phyloP scores from a whole-genome alignment of 768 basidiomycete species.

The Mycena vitilis region DNA sequence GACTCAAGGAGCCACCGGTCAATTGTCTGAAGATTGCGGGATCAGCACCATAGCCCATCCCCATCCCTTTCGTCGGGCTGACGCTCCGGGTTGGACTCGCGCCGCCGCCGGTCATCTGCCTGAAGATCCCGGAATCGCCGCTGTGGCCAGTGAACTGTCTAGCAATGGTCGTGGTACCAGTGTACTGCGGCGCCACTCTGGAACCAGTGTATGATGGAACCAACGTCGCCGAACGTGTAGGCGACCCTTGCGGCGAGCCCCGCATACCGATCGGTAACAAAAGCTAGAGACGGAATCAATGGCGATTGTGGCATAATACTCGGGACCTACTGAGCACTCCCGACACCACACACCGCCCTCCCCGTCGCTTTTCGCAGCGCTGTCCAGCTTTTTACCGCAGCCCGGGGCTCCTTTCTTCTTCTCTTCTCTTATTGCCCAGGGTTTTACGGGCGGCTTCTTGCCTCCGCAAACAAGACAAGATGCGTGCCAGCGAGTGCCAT shows the following conservation, averaged over 20 bases:
- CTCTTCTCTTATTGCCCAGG: constrained; percentile 53
- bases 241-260: constrained; percentile 63
- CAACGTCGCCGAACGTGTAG: constrained; percentile 58
- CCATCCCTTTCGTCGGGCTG: constrained; percentile 79
- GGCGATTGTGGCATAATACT: neutral
- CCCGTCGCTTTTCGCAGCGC: constrained; percentile 79
- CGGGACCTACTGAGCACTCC: constrained; percentile 76
- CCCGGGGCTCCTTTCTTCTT: constrained; percentile 72
- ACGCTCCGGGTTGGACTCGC: constrained; percentile 55
- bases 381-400: constrained; percentile 86
- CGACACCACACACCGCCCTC: constrained; percentile 85
- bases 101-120: constrained; percentile 44
- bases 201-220: constrained; percentile 58
- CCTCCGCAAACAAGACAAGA: constrained; percentile 86
- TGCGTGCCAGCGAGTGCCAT: constrained; percentile 84
- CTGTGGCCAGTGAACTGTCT: constrained; percentile 74
- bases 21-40: constrained; percentile 64
- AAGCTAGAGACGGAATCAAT: constrained; percentile 6
- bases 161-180: constrained; percentile 79
- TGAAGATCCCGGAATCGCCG: constrained; percentile 51
- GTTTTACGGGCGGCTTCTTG: constrained; percentile 59
- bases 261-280: constrained; percentile 38
- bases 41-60: constrained; percentile 60
- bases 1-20: constrained; percentile 75
- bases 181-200: constrained; percentile 65